Conservation (phyloP, 768 basidiomycete genomes). For the Russula virescens region DNA sequence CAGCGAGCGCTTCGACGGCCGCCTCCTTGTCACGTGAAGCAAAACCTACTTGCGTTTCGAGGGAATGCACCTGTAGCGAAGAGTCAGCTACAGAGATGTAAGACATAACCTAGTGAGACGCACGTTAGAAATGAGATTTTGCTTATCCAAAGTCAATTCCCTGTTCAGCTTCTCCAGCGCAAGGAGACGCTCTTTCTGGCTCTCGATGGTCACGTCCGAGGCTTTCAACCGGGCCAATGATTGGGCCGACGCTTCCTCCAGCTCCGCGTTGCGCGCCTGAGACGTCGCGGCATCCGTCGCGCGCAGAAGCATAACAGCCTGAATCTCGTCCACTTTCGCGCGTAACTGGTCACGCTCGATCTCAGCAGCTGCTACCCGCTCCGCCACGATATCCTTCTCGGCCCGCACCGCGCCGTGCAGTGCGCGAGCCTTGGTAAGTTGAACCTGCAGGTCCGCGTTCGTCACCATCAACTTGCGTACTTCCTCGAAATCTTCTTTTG, state of each 20-base stretch:
- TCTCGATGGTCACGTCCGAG: conserved; percentile 62
- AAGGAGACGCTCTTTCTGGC: conserved; percentile 51
- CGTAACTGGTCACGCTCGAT: conserved; percentile 59
- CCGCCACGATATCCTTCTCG: conserved; percentile 69
- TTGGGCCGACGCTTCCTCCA: conserved; percentile 69
- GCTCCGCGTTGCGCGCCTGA: conserved; percentile 48
- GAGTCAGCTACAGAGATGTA: conserved; percentile 17
- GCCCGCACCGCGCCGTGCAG: conserved; percentile 74
- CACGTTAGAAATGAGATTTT: conserved; percentile 56
- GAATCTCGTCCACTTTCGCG: conserved; percentile 49
- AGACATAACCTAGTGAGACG: conserved; percentile 23
- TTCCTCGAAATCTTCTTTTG: conserved; percentile 64
- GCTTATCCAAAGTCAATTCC: conserved; percentile 52
- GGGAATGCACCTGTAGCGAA: conserved; percentile 46
- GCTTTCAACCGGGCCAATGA: conserved; percentile 66
- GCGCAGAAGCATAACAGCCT: conserved; percentile 39
- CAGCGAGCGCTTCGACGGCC: conserved; percentile 42
- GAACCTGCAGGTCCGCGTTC: conserved; percentile 66
- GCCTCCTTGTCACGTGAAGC: conserved; percentile 59
- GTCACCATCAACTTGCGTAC: conserved; percentile 46
- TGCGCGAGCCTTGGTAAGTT: conserved; percentile 69
- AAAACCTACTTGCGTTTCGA: conserved; percentile 54
- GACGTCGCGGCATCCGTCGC: conserved; percentile 43
- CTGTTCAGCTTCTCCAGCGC: conserved; percentile 58
- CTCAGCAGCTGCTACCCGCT: conserved; percentile 56